phyloP scores from a whole-genome alignment of 106 monocot genomes.

The Xerophyta viscosa region DNA sequence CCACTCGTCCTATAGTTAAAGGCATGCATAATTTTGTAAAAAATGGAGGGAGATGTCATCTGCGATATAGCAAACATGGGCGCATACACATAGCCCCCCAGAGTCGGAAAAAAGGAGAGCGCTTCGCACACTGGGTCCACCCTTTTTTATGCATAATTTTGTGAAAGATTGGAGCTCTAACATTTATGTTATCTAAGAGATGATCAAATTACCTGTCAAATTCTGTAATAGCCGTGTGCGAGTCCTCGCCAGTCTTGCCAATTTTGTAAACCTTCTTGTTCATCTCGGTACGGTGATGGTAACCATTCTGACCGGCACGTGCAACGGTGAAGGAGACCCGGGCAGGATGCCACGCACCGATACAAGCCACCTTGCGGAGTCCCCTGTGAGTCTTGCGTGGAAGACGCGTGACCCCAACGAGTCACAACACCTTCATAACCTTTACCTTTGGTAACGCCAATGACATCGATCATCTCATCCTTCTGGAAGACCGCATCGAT shows the following conservation, averaged over 20 bases:
- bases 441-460: constrained; percentile 61
- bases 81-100: too few species aligned
- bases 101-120: too few species aligned
- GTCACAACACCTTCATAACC: constrained; percentile 72
- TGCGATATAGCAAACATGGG: too few species aligned
- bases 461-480: constrained; percentile 64
- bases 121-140: too few species aligned
- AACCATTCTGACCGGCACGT: constrained; percentile 72
- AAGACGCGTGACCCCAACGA: constrained; percentile 60
- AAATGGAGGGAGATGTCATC: too few species aligned
- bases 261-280: constrained; percentile 65
- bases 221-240: constrained; percentile 28
- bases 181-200: too few species aligned
- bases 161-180: too few species aligned
- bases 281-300: constrained; percentile 60
- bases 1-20: too few species aligned
- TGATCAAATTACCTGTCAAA: constrained; percentile 47
- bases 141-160: too few species aligned
- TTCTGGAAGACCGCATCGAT: constrained; percentile 55
- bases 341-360: constrained; percentile 73
- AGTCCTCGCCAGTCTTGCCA: constrained; percentile 50
- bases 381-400: constrained; percentile 64
- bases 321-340: constrained; percentile 62
- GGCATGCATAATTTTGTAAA: too few species aligned
- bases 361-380: constrained; percentile 64